Evolutionary conservation across 345 rosid genomes (phyloP).

Genomic region (Populus davidiana): DNA sequence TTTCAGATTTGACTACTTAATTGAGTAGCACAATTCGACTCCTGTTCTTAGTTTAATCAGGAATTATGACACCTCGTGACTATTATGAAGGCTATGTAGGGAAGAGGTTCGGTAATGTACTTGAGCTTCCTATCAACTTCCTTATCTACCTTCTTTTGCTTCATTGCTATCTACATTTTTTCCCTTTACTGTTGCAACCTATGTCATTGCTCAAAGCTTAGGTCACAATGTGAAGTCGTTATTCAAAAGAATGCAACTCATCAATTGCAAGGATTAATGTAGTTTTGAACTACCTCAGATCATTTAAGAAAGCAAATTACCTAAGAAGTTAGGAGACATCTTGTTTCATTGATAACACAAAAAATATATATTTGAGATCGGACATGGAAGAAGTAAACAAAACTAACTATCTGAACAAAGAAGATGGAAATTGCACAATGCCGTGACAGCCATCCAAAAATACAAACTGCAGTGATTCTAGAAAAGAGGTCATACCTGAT

Average conservation of each 20-base stretch:
- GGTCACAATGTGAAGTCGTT: neutral
- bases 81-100: too few relatives aligned
- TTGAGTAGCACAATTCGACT: too few relatives aligned
- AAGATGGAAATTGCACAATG: neutral
- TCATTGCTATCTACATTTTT: too few relatives aligned
- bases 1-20: too few relatives aligned
- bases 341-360: neutral
- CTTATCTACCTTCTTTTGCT: too few relatives aligned
- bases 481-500: conserved; percentile 42
- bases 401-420: neutral
- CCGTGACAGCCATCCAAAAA: neutral
- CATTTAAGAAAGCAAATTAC: neutral
- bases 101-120: too few relatives aligned
- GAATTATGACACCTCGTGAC: too few relatives aligned
- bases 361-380: neutral
- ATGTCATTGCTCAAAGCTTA: too few relatives aligned
- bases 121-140: too few relatives aligned
- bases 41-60: too few relatives aligned
- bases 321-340: neutral
- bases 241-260: neutral
- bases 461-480: neutral
- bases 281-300: neutral
- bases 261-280: neutral
- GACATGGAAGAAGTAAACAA: neutral
- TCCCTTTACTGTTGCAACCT: too few relatives aligned